Base-by-base conservation (phyloP, 208 protist genomes). In the Wallacemonas rigidus region DNA sequence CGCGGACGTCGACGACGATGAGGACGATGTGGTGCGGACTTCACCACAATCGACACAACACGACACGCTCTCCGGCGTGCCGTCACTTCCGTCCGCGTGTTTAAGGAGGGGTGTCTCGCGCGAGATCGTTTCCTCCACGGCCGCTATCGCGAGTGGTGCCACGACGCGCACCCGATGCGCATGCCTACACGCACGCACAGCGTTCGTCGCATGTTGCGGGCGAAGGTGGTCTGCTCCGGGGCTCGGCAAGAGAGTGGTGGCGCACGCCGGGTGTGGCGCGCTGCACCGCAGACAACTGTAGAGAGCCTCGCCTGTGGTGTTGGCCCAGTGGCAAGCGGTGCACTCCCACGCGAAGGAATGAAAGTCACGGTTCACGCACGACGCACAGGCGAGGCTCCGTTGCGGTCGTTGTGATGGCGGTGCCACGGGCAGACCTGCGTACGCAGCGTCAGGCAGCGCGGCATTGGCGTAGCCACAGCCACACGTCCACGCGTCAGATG, bases 221-320 rank as follows among this genome's bases (percentile, higher is more conserved):
- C 67, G 35, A 5, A 26, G 48, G 67, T 38, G 41, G 35, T 6
- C 40, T 48, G 17, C 17, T 2, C 1, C 43, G 51, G 45, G 15
- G 39, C 3, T 12, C 41, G 15, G 26, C 3, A n/a, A 15, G 38
- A 5, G 3, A 45, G 9, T 39, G 68, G 54, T 74, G 69, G 11
- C 40, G 38, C 3, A n/a, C 47, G 39, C 17, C 7, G 89, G 87
- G 72, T 94, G 89, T 12, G 83, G 69, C 14, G 63, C 73, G 8
- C 83, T 72, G 70, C 89, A 94, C 56, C 53, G 48, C 51, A 94
- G 69, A 69, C 89, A 94, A 51, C 65, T 69, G 17, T 68, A 58
- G 57, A 86, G 56, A 12, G 8, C 40, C 51, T 83, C 85, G 2
- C 83, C 85, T 43, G 78, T 86, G 38, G 7, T 50, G 8, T 77